phyloP scores from a whole-genome alignment of 2,329 filamentous ascomycete genomes.

The Aspergillus neoniger region DNA sequence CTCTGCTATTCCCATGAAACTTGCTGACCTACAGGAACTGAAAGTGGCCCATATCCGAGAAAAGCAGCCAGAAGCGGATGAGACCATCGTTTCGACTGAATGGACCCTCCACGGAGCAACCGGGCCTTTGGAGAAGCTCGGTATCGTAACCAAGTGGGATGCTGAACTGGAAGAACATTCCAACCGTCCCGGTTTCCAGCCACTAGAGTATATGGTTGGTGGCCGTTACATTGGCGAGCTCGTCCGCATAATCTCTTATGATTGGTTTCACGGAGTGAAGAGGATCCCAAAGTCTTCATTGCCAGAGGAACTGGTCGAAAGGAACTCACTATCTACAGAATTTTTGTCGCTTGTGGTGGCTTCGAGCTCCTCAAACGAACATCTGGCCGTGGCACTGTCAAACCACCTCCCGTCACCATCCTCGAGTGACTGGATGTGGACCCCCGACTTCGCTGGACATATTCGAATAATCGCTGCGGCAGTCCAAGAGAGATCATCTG shows the following conservation, averaged over 20 bases:
- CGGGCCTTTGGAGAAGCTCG: conserved; percentile 60
- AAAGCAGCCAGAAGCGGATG: not conserved
- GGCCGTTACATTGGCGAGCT: conserved; percentile 73
- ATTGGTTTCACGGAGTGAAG: conserved; percentile 55
- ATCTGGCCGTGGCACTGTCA: not conserved
- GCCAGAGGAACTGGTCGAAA: not conserved
- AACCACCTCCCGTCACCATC: not conserved
- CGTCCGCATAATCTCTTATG: conserved; percentile 65
- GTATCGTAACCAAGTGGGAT: conserved; percentile 70
- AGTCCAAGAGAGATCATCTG: conserved; percentile 69
- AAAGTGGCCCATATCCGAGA: not conserved
- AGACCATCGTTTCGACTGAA: conserved; percentile 64
- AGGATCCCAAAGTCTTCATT: not conserved
- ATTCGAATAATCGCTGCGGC: conserved; percentile 66
- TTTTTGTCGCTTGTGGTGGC: not conserved
- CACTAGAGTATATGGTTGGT: conserved; percentile 77
- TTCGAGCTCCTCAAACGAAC: not conserved
- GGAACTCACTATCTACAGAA: not conserved
- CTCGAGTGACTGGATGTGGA: conserved; percentile 58
- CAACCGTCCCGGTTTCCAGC: conserved; percentile 71
- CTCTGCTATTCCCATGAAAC: conserved; percentile 69
- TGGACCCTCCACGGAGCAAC: conserved; percentile 75
- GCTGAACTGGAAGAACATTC: conserved; percentile 62
- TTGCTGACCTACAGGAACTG: conserved; percentile 36
- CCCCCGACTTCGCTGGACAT: conserved; percentile 56